A percentile compares a stretch with the other conserved stretches of the same genome.
Evolutionary conservation across 345 rosid species (phyloP).

Genomic region (Conringia planisiliqua): DNA sequence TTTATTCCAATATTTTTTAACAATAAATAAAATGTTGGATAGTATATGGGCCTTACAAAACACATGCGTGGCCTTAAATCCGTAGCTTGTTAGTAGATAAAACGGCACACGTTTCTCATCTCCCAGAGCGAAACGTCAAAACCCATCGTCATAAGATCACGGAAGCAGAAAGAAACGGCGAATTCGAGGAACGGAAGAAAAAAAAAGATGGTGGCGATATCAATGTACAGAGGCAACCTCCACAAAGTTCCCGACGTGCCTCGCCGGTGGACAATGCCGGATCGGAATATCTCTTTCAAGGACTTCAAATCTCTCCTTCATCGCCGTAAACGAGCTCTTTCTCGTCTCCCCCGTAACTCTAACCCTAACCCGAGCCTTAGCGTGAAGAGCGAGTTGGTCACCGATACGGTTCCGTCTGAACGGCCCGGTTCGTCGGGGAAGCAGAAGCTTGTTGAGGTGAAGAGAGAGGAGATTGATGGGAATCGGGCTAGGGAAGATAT

Average conservation of each 20-base stretch:
- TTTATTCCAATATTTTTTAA: too few relatives aligned
- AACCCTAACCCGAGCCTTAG: conserved; percentile 19
- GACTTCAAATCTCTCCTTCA: conserved; percentile 62
- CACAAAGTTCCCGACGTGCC: conserved; percentile 76
- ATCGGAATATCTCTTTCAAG: conserved; percentile 48
- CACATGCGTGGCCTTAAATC: neutral
- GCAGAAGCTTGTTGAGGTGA: conserved; percentile 29
- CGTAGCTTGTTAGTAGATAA: neutral
- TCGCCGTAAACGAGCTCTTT: conserved; percentile 66
- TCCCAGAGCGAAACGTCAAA: conserved; percentile 1
- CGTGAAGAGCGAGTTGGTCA: conserved; percentile 11
- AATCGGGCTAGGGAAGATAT: conserved; percentile 16
- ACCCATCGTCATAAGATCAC: conserved; percentile 4
- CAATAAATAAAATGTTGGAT: neutral
- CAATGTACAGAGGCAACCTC: conserved; percentile 88
- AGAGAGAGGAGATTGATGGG: conserved; percentile 19
- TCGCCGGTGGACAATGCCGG: conserved; percentile 79
- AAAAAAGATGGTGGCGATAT: conserved; percentile 72
- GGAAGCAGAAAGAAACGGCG: conserved; percentile 11
- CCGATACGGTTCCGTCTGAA: neutral
- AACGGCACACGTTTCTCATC: conserved; percentile 19
- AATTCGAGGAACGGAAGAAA: conserved; percentile 14
- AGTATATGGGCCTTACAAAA: neutral
- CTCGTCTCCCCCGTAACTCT: conserved; percentile 39
- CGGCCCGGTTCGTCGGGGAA: conserved; percentile 11